Percentiles rank a stretch among this genome's conserved stretches.
Evolutionary conservation across 1,139 yeast species (phyloP).

Genomic region (Sugiyamaella novakii): DNA sequence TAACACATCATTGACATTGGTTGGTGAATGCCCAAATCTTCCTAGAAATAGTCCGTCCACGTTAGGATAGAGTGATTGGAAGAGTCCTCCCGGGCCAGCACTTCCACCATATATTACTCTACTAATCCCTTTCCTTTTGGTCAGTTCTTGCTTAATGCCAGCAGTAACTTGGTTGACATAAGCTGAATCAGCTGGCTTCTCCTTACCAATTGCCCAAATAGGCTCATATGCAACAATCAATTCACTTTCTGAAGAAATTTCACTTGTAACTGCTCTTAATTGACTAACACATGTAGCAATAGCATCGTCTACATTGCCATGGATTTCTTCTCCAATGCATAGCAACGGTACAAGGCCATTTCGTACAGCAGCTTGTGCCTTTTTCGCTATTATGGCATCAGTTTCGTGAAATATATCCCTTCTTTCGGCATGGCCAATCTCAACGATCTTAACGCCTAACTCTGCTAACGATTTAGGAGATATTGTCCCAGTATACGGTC

Average conservation of each 20-base stretch:
- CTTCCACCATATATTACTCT: constrained; percentile 38
- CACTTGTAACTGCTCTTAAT: constrained; percentile 72
- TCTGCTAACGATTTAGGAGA: constrained; percentile 70
- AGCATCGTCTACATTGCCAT: constrained; percentile 73
- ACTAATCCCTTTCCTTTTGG: constrained; percentile 20
- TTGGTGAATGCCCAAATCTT: constrained; percentile 35
- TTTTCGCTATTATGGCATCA: constrained; percentile 79
- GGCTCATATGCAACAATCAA: constrained; percentile 92
- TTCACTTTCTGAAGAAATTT: constrained; percentile 59
- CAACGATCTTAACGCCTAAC: constrained; percentile 79
- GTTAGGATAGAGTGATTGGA: constrained; percentile 27
- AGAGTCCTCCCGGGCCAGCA: constrained; percentile 39
- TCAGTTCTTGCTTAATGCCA: constrained; percentile 28
- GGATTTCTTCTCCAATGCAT: constrained; percentile 91
- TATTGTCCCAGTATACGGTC: constrained; percentile 91
- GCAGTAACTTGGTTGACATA: constrained; percentile 34
- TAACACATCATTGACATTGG: constrained; percentile 31
- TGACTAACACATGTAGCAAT: constrained; percentile 76
- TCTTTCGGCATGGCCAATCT: constrained; percentile 92
- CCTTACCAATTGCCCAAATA: constrained; percentile 90
- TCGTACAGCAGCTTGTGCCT: constrained; percentile 79
- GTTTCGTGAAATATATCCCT: constrained; percentile 79
- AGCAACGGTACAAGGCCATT: constrained; percentile 76
- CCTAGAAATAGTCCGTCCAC: constrained; percentile 38
- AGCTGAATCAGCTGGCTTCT: constrained; percentile 33